A percentile compares a stretch with the other conserved stretches of the same genome.
Evolutionary conservation across 2,329 filamentous ascomycete genomes (phyloP).

Genomic region (Helotiales sp.): DNA sequence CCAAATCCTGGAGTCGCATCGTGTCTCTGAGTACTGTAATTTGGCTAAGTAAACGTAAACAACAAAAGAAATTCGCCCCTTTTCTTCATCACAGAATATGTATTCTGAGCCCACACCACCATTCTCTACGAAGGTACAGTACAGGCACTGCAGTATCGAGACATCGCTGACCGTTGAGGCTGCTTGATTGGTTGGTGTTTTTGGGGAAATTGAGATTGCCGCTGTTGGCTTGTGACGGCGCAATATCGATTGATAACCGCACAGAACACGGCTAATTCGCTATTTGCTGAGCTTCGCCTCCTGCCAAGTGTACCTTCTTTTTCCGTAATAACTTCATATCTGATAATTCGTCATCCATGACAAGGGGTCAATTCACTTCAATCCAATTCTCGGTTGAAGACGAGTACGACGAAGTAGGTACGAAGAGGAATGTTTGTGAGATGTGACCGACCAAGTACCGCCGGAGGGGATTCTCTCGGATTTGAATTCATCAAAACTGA

Average conservation of each 20-base stretch:
- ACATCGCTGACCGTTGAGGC: not conserved
- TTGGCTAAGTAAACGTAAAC: not conserved
- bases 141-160: constrained; percentile 6
- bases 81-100: not conserved
- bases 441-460: not conserved
- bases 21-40: constrained; percentile 1
- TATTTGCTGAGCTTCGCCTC: not conserved
- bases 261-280: not conserved
- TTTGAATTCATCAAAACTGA: too few species aligned
- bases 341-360: constrained; percentile 2
- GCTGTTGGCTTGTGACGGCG: constrained; percentile 10
- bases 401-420: not conserved
- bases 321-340: constrained; percentile 2
- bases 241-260: constrained; percentile 6
- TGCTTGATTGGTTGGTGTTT: constrained; percentile 16
- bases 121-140: too few species aligned
- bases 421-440: not conserved
- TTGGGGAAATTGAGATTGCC: constrained; percentile 25
- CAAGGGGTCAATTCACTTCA: not conserved
- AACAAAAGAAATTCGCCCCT: not conserved
- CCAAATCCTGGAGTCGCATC: not conserved
- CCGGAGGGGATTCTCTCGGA: too few species aligned
- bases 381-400: not conserved
- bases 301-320: constrained; percentile 2
- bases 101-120: not conserved